Percentiles rank a stretch among this genome's conserved stretches.
phyloP scores from a whole-genome alignment of 106 monocot genomes.

The Allium fistulosum region DNA sequence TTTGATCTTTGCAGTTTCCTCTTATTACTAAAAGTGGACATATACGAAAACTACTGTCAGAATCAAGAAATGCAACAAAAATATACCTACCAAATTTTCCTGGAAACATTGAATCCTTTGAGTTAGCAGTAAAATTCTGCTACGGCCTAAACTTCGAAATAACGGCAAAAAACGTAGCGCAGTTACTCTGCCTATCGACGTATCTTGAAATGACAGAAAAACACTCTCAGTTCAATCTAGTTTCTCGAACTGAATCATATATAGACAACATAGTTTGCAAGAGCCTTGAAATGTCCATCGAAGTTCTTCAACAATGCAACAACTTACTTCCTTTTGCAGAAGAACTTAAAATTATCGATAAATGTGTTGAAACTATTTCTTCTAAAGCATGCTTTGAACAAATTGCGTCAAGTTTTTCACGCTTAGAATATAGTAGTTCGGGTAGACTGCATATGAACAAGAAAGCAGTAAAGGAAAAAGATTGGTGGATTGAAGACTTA shows the following conservation, averaged over 20 bases:
- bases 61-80: constrained; percentile 26
- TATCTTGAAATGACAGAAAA: constrained; percentile 68
- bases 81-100: constrained; percentile 39
- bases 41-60: constrained; percentile 41
- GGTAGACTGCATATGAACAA: constrained; percentile 52
- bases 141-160: constrained; percentile 63
- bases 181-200: constrained; percentile 36
- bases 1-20: constrained; percentile 41
- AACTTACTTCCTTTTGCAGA: constrained; percentile 47
- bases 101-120: constrained; percentile 36
- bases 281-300: constrained; percentile 49
- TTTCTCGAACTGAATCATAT: constrained; percentile 24
- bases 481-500: constrained; percentile 57
- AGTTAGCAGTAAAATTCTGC: constrained; percentile 58
- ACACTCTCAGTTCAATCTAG: constrained; percentile 34
- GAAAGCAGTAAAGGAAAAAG: constrained; percentile 23
- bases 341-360: constrained; percentile 44
- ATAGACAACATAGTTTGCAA: constrained; percentile 38
- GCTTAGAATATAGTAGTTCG: constrained; percentile 58
- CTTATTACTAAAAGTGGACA: constrained; percentile 51
- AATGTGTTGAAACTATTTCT: constrained; percentile 46
- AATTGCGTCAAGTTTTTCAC: constrained; percentile 63
- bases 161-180: constrained; percentile 40
- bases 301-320: constrained; percentile 47
- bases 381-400: constrained; percentile 54